A percentile compares a stretch with the other conserved stretches of the same genome.
Conservation (phyloP, 176 grass and related monocot species). For the Juncus inflexus region DNA sequence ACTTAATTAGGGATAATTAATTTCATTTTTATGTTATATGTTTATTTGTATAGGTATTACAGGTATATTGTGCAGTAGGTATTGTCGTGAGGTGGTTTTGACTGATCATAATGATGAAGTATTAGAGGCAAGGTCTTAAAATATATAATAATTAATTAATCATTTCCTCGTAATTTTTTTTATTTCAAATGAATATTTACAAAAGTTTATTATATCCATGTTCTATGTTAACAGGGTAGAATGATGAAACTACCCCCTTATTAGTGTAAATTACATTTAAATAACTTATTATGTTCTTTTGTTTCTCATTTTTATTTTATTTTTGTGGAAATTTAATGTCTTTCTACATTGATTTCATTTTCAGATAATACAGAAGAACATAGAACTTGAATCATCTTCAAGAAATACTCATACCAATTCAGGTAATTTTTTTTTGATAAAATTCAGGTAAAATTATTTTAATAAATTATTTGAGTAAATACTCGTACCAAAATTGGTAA, state of each 20-base stretch:
- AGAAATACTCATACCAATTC: constrained; percentile 22
- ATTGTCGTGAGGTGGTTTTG: constrained; percentile 62
- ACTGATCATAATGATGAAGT: constrained; percentile 98
- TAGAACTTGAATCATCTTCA: constrained; percentile 57
- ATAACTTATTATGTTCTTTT: background rate
- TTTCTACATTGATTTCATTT: constrained; percentile 25
- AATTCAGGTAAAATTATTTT: background rate
- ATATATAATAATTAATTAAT: too few relatives aligned
- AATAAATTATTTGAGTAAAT: constrained; percentile 2
- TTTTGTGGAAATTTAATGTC: constrained; percentile 11
- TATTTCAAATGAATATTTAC: too few relatives aligned
- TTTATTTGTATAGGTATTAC: constrained; percentile 72
- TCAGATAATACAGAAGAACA: constrained; percentile 85
- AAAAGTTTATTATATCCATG: too few relatives aligned
- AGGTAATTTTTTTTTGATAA: too few relatives aligned
- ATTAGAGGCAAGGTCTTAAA: constrained; percentile 83
- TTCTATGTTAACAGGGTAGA: too few relatives aligned
- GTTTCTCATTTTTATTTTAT: background rate
- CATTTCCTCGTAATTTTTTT: too few relatives aligned
- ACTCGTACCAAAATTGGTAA: background rate
- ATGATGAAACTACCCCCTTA: background rate
- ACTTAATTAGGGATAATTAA: background rate
- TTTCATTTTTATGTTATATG: background rate
- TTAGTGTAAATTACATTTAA: too few relatives aligned
- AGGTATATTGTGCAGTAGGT: constrained; percentile 76